Evolutionary conservation across 441 rosid species (phyloP).

Genomic region (Daphne laureola): DNA sequence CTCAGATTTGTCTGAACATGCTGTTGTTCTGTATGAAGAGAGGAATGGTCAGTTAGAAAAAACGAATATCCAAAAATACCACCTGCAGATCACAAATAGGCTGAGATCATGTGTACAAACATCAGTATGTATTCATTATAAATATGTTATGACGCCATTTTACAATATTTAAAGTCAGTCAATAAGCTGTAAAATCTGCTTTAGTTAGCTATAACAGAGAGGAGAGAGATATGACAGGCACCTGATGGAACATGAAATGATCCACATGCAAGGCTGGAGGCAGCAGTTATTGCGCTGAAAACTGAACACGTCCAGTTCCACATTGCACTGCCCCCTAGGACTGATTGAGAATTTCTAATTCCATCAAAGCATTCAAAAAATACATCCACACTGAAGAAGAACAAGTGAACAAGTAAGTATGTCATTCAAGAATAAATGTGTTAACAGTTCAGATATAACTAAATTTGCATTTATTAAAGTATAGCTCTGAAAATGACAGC

Average conservation of each 20-base stretch:
- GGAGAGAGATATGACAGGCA: conserved; percentile 23
- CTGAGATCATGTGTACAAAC: neutral
- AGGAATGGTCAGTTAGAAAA: too few species aligned
- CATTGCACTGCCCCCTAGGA: conserved; percentile 90
- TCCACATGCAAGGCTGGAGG: conserved; percentile 99
- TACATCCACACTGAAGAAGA: conserved; percentile 73
- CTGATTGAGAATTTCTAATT: conserved; percentile 83
- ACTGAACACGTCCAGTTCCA: conserved; percentile 99
- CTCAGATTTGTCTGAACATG: conserved; percentile 73
- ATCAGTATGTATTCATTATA: conserved; percentile 1
- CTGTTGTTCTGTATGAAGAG: conserved; percentile 56
- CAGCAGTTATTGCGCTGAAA: conserved; percentile 93
- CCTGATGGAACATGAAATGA: conserved; percentile 83
- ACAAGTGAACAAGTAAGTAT: conserved; percentile 13
- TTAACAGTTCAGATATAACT: too few species aligned
- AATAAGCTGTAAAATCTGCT: neutral
- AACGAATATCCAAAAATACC: too few species aligned
- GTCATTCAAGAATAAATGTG: too few species aligned
- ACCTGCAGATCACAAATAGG: neutral
- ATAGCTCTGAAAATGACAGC: too few species aligned
- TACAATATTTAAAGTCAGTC: neutral
- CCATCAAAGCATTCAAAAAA: conserved; percentile 97
- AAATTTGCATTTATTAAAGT: too few species aligned
- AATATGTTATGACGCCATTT: neutral
- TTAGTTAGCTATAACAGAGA: conserved; percentile 10